phyloP scores from a whole-genome alignment of 148 eudicot genomes.

The Fagopyrum esculentum region DNA sequence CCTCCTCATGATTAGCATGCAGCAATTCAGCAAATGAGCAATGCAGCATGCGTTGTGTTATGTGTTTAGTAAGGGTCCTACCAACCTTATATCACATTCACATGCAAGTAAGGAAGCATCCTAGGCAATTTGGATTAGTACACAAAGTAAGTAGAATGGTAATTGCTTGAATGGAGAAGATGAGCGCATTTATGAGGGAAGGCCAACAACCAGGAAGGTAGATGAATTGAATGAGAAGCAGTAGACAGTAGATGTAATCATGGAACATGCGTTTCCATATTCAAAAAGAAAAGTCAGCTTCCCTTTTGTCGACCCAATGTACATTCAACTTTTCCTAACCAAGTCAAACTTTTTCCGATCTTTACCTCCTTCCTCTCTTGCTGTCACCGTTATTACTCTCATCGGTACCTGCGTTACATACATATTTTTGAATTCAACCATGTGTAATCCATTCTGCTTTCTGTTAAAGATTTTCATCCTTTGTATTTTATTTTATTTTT shows the following conservation, averaged over 20 bases:
- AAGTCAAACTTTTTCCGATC: neutral
- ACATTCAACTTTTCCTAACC: no score
- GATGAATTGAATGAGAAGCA: neutral
- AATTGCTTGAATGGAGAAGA: no score
- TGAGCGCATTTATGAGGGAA: neutral
- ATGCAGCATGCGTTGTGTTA: no score
- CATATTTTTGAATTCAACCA: no score
- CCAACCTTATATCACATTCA: no score
- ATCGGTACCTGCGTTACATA: neutral
- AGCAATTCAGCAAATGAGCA: no score
- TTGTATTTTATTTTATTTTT: no score
- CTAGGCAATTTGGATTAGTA: neutral
- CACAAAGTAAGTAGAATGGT: no score
- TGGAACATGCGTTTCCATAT: neutral
- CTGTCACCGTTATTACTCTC: conserved; percentile 7
- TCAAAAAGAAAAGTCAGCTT: neutral
- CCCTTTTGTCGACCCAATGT: neutral
- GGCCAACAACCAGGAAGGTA: conserved; percentile 3
- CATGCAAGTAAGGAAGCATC: neutral
- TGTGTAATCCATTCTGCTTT: no score
- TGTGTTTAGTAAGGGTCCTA: no score
- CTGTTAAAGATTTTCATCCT: no score
- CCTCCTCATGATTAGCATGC: no score
- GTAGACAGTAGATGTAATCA: conserved; percentile 2
- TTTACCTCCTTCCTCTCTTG: neutral